phyloP scores from a whole-genome alignment of 1,139 yeast species.

The Geotrichum phurueaensis region DNA sequence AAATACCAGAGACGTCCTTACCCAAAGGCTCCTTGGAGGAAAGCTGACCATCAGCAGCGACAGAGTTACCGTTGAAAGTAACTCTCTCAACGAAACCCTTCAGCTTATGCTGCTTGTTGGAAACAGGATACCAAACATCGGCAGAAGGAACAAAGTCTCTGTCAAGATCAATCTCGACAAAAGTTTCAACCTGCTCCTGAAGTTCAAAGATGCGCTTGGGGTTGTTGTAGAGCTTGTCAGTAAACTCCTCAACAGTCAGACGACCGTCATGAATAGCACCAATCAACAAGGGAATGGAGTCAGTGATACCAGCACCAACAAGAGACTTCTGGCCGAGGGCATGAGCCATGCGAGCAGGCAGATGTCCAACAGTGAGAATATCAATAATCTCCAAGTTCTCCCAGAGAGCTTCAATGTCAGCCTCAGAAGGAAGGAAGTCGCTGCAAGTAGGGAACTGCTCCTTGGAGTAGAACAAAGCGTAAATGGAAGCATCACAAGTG shows the following conservation, averaged over 20 bases:
- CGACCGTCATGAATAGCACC: constrained; percentile 72
- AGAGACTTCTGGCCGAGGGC: constrained; percentile 53
- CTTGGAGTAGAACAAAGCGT: constrained; percentile 69
- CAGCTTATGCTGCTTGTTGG: constrained; percentile 43
- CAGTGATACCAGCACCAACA: constrained; percentile 74
- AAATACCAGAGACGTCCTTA: constrained; percentile 32
- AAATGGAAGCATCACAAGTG: constrained; percentile 85
- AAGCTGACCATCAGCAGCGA: constrained; percentile 74
- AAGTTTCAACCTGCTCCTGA: constrained; percentile 67
- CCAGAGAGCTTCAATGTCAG: constrained; percentile 83
- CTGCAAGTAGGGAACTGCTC: constrained; percentile 55
- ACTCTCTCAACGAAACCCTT: constrained; percentile 88
- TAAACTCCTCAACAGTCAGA: constrained; percentile 67
- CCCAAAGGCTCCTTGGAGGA: constrained; percentile 58
- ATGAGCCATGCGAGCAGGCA: constrained; percentile 69
- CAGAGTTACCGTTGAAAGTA: constrained; percentile 67
- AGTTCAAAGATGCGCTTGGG: constrained; percentile 80
- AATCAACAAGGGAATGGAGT: constrained; percentile 74
- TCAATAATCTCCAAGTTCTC: constrained; percentile 64
- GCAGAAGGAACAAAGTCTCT: constrained; percentile 47
- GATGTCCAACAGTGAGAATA: constrained; percentile 78
- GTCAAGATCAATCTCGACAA: constrained; percentile 79
- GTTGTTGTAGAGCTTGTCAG: constrained; percentile 68
- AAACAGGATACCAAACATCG: constrained; percentile 47
- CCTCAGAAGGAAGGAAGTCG: constrained; percentile 72